Base-by-base conservation (phyloP, 768 basidiomycete genomes). In the Termitomyces sp. region DNA sequence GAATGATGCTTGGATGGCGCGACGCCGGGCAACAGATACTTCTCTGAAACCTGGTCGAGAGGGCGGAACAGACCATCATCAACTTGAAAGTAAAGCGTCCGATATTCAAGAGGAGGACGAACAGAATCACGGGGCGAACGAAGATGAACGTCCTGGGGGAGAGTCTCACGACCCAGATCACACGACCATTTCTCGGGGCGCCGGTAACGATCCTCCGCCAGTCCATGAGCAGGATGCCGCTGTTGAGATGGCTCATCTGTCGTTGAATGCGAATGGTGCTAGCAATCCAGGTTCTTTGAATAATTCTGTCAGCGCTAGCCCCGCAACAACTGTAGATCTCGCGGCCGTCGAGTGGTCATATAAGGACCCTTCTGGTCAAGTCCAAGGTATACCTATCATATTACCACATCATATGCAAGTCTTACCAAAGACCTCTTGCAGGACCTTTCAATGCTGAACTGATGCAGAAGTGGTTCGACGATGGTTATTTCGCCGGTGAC, bases 381-480 rank as follows among this genome's bases (percentile, higher is more conserved):
- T 95, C 39, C 94, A 98, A 83, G 94, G 94, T 92, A 62, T 60
- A 71, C 60, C 6, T 38, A 42, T 25, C 23, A 20, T 25, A 33
- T 54, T 50, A 38, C n/a, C 40, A 51, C 38, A 13, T 40, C 46
- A 41, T 59, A 11, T 57, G 31, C 50, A 45, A 53, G n/a, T 32
- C 43, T 54, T 47, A 40, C 35, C 38, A 32, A 51, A 56, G 18
- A 23, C 29, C 22, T 39, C 43, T 18, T 61, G 18, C 58, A 96
- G 94, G 94, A 54, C 94, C 94, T 5, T 98, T 96, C 78, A 80
- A 80, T 42, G 92, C 91, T 25, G 84, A 88, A 57, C 62, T 89
- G 52, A 96, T 98, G 94, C 94, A 96, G 73, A 91, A 91, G 64
- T 97, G 94, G 94, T 87, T 85, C 66, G 85, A 91, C 48, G 89